phyloP scores from a whole-genome alignment of 768 basidiomycete species.

The Tricholoma bakamatsutake region DNA sequence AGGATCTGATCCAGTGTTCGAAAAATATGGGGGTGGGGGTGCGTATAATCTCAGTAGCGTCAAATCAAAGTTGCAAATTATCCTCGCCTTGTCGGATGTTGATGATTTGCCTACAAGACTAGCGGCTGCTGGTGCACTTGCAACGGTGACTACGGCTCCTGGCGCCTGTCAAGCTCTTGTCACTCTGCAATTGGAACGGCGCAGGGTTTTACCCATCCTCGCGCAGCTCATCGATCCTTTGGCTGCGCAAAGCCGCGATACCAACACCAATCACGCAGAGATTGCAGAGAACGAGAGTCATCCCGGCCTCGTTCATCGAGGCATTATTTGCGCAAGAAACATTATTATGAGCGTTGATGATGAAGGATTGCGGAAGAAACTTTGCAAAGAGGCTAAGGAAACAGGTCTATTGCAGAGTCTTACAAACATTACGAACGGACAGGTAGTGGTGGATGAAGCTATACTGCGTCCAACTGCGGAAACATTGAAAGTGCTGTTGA shows the following conservation, averaged over 20 bases:
- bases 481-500: constrained; percentile 33
- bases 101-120: constrained; percentile 80
- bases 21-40: constrained; percentile 62
- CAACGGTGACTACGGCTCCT: constrained; percentile 63
- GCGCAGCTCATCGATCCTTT: constrained; percentile 62
- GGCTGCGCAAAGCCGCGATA: constrained; percentile 25
- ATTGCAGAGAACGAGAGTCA: constrained; percentile 32
- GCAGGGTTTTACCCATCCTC: constrained; percentile 59
- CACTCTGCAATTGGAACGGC: constrained; percentile 58
- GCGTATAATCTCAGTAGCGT: constrained; percentile 24
- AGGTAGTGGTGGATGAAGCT: constrained; percentile 25
- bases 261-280: constrained; percentile 30
- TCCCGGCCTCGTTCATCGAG: constrained; percentile 71
- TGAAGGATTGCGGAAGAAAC: constrained; percentile 27
- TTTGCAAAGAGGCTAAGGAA: constrained; percentile 48
- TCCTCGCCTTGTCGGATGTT: constrained; percentile 82
- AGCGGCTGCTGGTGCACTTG: constrained; percentile 89
- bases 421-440: constrained; percentile 39
- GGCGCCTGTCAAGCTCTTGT: constrained; percentile 58
- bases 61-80: constrained; percentile 68
- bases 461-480: constrained; percentile 47
- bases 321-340: constrained; percentile 68
- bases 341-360: constrained; percentile 44
- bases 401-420: constrained; percentile 52
- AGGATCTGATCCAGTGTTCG: constrained; percentile 71